These are phyloP conservation scores for Magnolia officinalis DNA, from an alignment of 164 flowering plant genomes.

Conservation along the genomic window DNA sequence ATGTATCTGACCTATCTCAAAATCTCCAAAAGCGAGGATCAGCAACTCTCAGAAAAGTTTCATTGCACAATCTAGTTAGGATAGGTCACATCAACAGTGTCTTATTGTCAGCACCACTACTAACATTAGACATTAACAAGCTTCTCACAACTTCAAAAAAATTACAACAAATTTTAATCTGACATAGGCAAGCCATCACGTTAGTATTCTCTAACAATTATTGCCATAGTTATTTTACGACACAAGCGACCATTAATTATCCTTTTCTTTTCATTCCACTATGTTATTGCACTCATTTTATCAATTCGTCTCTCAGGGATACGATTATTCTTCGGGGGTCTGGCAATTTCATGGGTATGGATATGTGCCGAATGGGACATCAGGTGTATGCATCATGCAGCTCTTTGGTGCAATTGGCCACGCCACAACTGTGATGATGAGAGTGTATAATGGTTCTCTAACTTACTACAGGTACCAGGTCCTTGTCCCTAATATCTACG, in stretches of 20 bases:
- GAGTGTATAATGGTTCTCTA: slow-evolving; percentile 16
- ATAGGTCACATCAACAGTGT: too few species aligned
- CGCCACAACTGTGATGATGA: slow-evolving; percentile 13
- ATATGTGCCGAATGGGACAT: slow-evolving; percentile 20
- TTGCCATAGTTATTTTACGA: too few species aligned
- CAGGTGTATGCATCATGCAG: slow-evolving; percentile 26
- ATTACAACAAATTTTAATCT: not conserved
- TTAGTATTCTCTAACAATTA: not conserved
- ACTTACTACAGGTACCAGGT: slow-evolving; percentile 8
- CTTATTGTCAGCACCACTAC: too few species aligned
- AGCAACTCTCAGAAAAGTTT: too few species aligned
- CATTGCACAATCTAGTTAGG: too few species aligned
- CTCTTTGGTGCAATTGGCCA: slow-evolving; percentile 6
- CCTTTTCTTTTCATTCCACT: not conserved
- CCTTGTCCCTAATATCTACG: slow-evolving; percentile 18
- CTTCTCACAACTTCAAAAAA: too few species aligned
- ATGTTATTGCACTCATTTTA: too few species aligned
- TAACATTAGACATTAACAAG: too few species aligned
- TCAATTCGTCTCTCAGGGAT: slow-evolving; percentile 21
- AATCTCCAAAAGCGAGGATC: too few species aligned
- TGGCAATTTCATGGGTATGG: slow-evolving; percentile 33
- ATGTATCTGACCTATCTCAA: too few species aligned
- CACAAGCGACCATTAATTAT: not conserved
- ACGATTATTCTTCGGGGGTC: slow-evolving; percentile 32
- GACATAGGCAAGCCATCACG: not conserved